Evolutionary conservation across 1,139 yeast genomes (phyloP), one percentile per base, ranked within the genome.

Genomic region (Pichiaceae sp.): DNA sequence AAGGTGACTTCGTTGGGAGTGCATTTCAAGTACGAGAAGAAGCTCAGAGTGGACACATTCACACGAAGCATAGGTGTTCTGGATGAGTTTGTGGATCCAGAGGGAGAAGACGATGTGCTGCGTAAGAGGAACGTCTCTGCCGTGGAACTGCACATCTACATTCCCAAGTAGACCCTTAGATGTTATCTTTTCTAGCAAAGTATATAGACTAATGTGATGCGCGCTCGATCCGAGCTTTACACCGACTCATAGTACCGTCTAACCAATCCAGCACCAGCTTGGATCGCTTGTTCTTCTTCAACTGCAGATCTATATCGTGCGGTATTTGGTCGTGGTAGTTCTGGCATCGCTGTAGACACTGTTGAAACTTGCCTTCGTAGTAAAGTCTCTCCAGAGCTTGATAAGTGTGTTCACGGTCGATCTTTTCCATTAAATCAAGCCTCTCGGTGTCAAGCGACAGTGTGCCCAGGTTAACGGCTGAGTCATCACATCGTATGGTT

Each of bases 21-120:
- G 20, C 65, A 70, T 43, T 78, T 72, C 50, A 69, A 71, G 43
- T 62, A 61, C 29, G 68, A 68, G 19, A 55, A 63, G 34, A 62
- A 64, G 9, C 61, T 66, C 46, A 63, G 56, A 42, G 71, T 78
- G 4, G 82, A 78, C 21, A 52, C 77, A 1, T 49, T 59, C 24
- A 80, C 89, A 0, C 78, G 70, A 20, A 71, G 75, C 11, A 66
- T 76, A 0, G 72, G 72, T 36, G 85, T 80, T 1, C 51, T 81
- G 25, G 91, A 81, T 54, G 86, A 79, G 52, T 68, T 76, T 35
- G 44, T 47, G 36, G 37, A 38, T 3, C 52, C 42, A 9, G 49
- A 46, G 11, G 63, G 60, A 12, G 63, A 59, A 11, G 70, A 65
- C 17, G 60, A 57, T 4, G 52, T 60, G 5, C 65, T 69, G 42